Evolutionary conservation across 495 filamentous ascomycete species (phyloP).

Genomic region (Trichoderma asperelloides): DNA sequence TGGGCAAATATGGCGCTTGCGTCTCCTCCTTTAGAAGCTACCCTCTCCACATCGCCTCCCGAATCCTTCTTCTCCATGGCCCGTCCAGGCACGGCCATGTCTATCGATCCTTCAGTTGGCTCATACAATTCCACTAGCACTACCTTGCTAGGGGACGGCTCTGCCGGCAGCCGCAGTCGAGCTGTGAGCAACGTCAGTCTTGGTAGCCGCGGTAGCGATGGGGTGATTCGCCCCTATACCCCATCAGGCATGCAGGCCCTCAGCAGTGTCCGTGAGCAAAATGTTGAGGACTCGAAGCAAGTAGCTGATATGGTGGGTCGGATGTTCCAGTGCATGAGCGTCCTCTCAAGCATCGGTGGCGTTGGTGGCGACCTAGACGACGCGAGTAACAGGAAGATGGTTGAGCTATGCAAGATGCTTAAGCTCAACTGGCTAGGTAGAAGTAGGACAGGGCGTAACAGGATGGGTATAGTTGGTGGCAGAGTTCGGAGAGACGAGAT

Average conservation of each 20-base stretch:
- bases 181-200: constrained; percentile 85
- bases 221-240: constrained; percentile 46
- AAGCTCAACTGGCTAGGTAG: constrained; percentile 96
- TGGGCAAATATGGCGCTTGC: constrained; percentile 36
- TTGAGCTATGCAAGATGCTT: constrained; percentile 70
- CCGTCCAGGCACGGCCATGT: constrained; percentile 61
- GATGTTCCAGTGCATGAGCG: constrained; percentile 94
- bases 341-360: constrained; percentile 61
- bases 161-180: constrained; percentile 51
- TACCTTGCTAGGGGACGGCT: constrained; percentile 53
- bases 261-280: constrained; percentile 33
- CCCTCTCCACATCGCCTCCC: constrained; percentile 24
- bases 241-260: constrained; percentile 34
- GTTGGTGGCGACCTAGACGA: constrained; percentile 47
- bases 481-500: constrained; percentile 28
- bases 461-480: constrained; percentile 71
- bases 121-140: constrained; percentile 70
- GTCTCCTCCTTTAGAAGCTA: constrained; percentile 30
- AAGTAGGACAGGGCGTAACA: constrained; percentile 79
- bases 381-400: constrained; percentile 68
- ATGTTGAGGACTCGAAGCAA: constrained; percentile 64
- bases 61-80: constrained; percentile 32
- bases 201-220: constrained; percentile 34
- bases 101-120: constrained; percentile 58
- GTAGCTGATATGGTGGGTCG: constrained; percentile 89